phyloP scores from a whole-genome alignment of 495 filamentous ascomycete species.

The Penicillium taxi region DNA sequence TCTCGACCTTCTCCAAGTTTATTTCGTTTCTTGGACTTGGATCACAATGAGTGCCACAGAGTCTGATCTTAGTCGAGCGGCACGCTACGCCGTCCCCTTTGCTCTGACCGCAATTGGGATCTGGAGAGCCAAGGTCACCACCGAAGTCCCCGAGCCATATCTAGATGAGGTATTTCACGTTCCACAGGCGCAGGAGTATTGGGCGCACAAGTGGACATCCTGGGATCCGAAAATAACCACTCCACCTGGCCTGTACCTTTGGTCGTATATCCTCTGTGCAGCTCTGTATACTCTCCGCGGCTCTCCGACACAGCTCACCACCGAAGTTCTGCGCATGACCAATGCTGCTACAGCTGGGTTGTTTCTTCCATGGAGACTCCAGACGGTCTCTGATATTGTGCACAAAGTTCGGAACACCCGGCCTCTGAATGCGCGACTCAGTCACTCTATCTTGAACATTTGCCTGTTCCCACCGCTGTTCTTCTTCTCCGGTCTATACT shows the following conservation, averaged over 20 bases:
- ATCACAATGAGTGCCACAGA: conserved; percentile 31
- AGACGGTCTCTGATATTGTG: conserved; percentile 31
- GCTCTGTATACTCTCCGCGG: conserved; percentile 27
- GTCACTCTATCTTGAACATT: conserved; percentile 69
- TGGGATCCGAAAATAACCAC: conserved; percentile 99
- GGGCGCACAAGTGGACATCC: conserved; percentile 57
- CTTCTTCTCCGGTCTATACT: conserved; percentile 92
- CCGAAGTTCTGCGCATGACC: conserved; percentile 33
- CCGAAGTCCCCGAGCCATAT: conserved; percentile 67
- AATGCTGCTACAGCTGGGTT: conserved; percentile 31
- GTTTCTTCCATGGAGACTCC: conserved; percentile 37
- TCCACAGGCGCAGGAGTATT: conserved; percentile 84
- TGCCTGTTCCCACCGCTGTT: conserved; percentile 83
- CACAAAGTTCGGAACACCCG: conserved; percentile 33
- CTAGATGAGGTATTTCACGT: conserved; percentile 95
- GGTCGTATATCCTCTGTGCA: conserved; percentile 42
- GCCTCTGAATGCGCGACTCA: conserved; percentile 31
- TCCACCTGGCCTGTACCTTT: conserved; percentile 74
- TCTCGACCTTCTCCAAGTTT: conserved; percentile 1
- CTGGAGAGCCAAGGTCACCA: conserved; percentile 34
- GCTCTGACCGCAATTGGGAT: conserved; percentile 30
- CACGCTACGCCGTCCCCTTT: conserved; percentile 39
- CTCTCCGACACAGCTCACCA: conserved; percentile 31
- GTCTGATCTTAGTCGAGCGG: conserved; percentile 33
- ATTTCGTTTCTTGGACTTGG: conserved; percentile 7